Percentiles rank a stretch among this genome's conserved stretches.
These are phyloP conservation scores for Fragaria nilgerrensis DNA, from an alignment of 306 rosid genomes.

Conservation along the genomic window DNA sequence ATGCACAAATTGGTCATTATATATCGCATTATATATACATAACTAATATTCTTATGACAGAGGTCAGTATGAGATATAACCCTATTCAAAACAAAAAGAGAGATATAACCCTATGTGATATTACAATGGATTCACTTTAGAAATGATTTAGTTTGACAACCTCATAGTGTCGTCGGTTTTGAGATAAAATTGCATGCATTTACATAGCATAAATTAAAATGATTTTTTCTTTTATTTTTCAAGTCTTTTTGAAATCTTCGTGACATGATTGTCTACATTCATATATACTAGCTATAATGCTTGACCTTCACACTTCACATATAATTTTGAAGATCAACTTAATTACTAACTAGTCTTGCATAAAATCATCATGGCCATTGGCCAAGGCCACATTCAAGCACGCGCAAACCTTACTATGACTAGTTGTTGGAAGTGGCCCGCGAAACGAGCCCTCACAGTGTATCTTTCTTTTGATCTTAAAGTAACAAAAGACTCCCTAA, in stretches of 20 bases:
- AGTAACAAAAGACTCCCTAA: slow-evolving; percentile 51
- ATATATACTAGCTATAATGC: slow-evolving; percentile 24
- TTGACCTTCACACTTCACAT: slow-evolving; percentile 34
- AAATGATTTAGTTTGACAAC: no score
- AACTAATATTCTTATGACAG: not conserved
- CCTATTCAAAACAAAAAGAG: no score
- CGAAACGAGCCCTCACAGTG: slow-evolving; percentile 44
- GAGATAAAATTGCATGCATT: not conserved
- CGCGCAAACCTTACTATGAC: slow-evolving; percentile 15
- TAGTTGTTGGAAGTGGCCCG: slow-evolving; percentile 28
- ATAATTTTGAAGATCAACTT: not conserved
- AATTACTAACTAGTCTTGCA: not conserved
- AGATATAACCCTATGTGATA: no score
- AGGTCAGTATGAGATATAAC: no score
- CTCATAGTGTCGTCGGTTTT: not conserved
- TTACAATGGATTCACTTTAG: no score
- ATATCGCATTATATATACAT: no score
- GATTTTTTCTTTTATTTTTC: not conserved
- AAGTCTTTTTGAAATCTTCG: slow-evolving; percentile 15
- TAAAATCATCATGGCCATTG: not conserved
- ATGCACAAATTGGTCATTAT: not conserved
- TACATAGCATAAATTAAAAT: not conserved
- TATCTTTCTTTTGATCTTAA: slow-evolving; percentile 64
- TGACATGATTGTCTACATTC: slow-evolving; percentile 47
- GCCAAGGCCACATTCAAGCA: slow-evolving; percentile 15